These are phyloP conservation scores for Globisporangium iwayamae DNA, from an alignment of 352 stramenopile genomes.

Conservation along the genomic window DNA sequence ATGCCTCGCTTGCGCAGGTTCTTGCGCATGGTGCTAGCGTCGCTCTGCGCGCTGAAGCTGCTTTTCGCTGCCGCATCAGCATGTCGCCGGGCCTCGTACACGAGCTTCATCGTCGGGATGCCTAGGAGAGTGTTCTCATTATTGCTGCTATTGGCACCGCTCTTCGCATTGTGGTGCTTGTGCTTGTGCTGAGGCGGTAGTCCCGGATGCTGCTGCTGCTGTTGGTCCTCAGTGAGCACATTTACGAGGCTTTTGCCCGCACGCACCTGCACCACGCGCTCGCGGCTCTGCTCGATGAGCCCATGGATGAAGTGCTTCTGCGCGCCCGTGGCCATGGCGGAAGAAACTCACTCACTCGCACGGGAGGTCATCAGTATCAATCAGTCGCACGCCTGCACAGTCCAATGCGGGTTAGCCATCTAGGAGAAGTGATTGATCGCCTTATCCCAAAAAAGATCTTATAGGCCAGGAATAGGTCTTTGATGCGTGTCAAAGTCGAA, in stretches of 20 bases:
- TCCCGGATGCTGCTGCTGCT: background rate
- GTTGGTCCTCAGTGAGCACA: slow-evolving; percentile 25
- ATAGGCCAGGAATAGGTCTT: background rate
- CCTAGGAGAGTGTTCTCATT: background rate
- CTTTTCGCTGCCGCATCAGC: background rate
- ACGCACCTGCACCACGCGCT: slow-evolving; percentile 52
- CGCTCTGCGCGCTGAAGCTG: background rate
- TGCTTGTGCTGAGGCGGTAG: background rate
- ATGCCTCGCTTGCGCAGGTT: slow-evolving; percentile 21
- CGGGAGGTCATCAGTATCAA: background rate
- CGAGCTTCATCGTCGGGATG: slow-evolving; percentile 15
- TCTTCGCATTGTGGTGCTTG: background rate
- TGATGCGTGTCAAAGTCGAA: background rate
- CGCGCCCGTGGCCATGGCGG: slow-evolving; percentile 5
- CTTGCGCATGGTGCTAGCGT: slow-evolving; percentile 13
- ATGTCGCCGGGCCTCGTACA: slow-evolving; percentile 9
- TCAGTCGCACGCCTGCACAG: background rate
- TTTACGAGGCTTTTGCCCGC: slow-evolving; percentile 42
- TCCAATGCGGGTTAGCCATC: background rate
- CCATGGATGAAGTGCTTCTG: slow-evolving; percentile 54
- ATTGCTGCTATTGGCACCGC: background rate
- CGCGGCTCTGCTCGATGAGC: slow-evolving; percentile 54
- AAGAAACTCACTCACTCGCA: background rate
- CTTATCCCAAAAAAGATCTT: background rate
- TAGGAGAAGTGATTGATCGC: background rate